Base-by-base conservation (phyloP, 495 filamentous ascomycete genomes). In the Talaromyces nanjingensis region DNA sequence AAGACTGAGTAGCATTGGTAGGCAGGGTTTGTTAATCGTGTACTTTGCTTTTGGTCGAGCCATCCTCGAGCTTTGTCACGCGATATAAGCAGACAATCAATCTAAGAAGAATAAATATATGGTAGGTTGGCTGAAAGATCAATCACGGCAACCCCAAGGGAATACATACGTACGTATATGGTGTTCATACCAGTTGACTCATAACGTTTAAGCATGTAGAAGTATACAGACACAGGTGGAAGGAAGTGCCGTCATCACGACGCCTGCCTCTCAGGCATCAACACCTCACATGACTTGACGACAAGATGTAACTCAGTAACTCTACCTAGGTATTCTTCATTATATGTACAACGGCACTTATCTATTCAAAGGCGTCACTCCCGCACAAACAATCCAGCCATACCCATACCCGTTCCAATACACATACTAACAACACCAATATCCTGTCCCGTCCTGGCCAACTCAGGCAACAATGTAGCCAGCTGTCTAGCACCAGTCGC, bases 361-460 rank as follows among this genome's bases (percentile, higher is more conserved):
- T 56, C 20, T 33, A 58, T n/a, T 31, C 6, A 31, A n/a, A 7
- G 37, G 12, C 34, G 57, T 76, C 85, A 92, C 77, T 93, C 91
- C 66, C 87, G 83, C 49, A 94, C 89, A 80, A 93, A 91, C 71
- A 93, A 79, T 27, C 89, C 89, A 20, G 89, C 90, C 91, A 92
- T 92, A 12, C 91, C 91, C 91, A 93, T 93, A n/a, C 91, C 91
- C 14, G 91, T 96, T 34, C 91, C 91, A 67, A 96, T 86, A 75
- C 91, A 96, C 91, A 96, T 92, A 73, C 87, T 91, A 42, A 90
- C 86, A 27, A 91, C 87, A 54, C 89, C 89, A 31, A 89, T 77
- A 71, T 90, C 79, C 56, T 86, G 82, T 20, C 81, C 81, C 60
- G 86, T 86, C 64, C 84, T 77, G 73, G 81, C 79, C 72, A 89